Base-by-base conservation (phyloP, 805 yeast genomes). In the Gaillardinia entomophila region DNA sequence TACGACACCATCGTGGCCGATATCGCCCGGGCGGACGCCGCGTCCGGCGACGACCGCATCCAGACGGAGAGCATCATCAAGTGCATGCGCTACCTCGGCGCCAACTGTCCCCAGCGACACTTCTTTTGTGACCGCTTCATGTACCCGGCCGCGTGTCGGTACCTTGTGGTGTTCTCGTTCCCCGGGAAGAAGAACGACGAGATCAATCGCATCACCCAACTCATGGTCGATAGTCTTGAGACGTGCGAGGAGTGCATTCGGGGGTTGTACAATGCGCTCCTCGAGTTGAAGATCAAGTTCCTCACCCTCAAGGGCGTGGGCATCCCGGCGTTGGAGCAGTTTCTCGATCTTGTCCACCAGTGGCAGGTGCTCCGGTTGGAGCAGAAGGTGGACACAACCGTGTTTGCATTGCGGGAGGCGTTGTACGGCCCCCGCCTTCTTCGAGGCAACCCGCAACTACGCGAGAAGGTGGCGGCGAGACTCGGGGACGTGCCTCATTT, bases 81-180 rank as follows among this genome's bases (percentile, higher is more conserved):
- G 18, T 57, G 66, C 36, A 34, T 52, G 27, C 32, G 36, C 14
- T 58, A 49, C 37, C 41, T 60, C 30, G 30, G 35, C 14, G 42
- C 43, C 10, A 30, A 47, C 26, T 33, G 36, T 24, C 18, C 31
- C 5, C 45, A 43, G 4, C 45, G 42, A n/a, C 84, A 81, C 41
- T 55, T 74, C 44, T 82, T 78, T 49, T 80, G 88, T 53, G 73
- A 77, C 45, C 59, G 60, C 6, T 51, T 52, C 19, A 57, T 72
- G 37, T 60, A 57, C 26, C 71, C 75, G 2, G 62, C 76, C 14
- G 62, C 81, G 7, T 63, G 70, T 11, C 79, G 79, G 46, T 58
- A 71, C 7, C 52, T 81, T 33, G 72, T 82, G 12, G 57, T 78
- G 37, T 79, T 79, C 48, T 78, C 88, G 3, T 78, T 80, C 44